Evolutionary conservation across 2,329 filamentous ascomycete species (phyloP), one percentile per base, ranked within the genome.

Genomic region (Atkinsonella hypoxylon): DNA sequence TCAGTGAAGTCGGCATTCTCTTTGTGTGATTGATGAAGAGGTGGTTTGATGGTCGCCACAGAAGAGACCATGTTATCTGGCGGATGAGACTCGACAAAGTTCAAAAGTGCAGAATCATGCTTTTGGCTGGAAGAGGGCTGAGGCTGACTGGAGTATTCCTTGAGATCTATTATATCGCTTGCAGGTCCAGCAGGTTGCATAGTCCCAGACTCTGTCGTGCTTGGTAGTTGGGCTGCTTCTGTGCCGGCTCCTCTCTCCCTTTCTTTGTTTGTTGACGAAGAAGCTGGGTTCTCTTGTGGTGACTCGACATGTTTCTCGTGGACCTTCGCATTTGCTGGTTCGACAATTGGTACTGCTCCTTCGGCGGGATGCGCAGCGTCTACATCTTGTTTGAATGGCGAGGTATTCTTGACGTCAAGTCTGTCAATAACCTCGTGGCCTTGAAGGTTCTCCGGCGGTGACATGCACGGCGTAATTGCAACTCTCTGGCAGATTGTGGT

Each of bases 21-120:
- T 49, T 58, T 61, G 4, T 67, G 58, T n/a, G 65, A 57, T 22
- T 68, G 62, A 17, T 68, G 20, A 2, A n/a, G 67, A 18, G 67
- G 59, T 18, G 76, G 75, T 55, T 72, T 75, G 45, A 79, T 60
- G 2, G 73, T 77, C 9, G 73, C 65, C 43, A 74, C 67, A 4
- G 75, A 75, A 45, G 74, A 71, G 45, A 67, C 64, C 68, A 74
- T 67, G 48, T 56, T 55, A 38, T 72, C 65, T n/a, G 50, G 38
- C 31, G 39, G 39, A 39, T 49, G 57, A 36, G 20, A 52, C 32
- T 47, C 57, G 47, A 22, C 53, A 45, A 34, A 42, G 48, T 44
- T 48, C 34, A 50, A 51, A 47, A 53, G 45, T 40, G 50, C 52
- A 42, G 51, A 58, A 30, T 51, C 47, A 44, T 62, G 61, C 51